Conservation (phyloP, 257 asterid species). For the Solanum chmielewskii region DNA sequence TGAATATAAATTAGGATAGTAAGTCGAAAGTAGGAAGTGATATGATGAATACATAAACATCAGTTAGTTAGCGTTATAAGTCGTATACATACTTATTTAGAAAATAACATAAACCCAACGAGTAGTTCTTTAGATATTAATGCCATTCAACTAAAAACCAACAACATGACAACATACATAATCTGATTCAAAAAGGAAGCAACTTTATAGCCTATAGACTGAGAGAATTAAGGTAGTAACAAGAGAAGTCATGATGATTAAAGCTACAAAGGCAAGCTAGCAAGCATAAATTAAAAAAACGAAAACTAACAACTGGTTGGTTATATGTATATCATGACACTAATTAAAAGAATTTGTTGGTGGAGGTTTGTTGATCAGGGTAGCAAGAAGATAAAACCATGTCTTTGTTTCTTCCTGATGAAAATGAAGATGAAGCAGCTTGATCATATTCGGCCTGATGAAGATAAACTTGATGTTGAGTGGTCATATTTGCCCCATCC, state of each 20-base stretch:
- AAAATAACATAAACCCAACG: not conserved
- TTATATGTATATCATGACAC: not conserved
- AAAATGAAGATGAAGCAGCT: not conserved
- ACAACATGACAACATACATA: not conserved
- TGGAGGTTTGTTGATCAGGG: not conserved
- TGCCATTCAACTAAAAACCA: not conserved
- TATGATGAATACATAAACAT: not conserved
- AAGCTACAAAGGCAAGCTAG: not conserved
- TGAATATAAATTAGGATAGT: not conserved
- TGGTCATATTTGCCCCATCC: not conserved
- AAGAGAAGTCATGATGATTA: not conserved
- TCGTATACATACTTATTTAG: not conserved
- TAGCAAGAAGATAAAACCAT: conserved; percentile 10
- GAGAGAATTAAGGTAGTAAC: not conserved
- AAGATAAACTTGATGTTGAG: not conserved
- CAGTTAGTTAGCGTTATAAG: not conserved
- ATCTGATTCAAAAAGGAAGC: not conserved
- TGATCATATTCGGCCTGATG: not conserved
- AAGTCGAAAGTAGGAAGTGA: not conserved
- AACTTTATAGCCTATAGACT: not conserved
- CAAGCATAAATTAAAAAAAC: conserved; percentile 3
- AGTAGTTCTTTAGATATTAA: not conserved
- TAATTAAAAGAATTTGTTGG: not conserved
- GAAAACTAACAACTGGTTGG: conserved; percentile 4
- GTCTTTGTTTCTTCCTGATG: not conserved